Evolutionary conservation across 352 stramenopile species (phyloP).

Genomic region (Globisporangium nodosum): DNA sequence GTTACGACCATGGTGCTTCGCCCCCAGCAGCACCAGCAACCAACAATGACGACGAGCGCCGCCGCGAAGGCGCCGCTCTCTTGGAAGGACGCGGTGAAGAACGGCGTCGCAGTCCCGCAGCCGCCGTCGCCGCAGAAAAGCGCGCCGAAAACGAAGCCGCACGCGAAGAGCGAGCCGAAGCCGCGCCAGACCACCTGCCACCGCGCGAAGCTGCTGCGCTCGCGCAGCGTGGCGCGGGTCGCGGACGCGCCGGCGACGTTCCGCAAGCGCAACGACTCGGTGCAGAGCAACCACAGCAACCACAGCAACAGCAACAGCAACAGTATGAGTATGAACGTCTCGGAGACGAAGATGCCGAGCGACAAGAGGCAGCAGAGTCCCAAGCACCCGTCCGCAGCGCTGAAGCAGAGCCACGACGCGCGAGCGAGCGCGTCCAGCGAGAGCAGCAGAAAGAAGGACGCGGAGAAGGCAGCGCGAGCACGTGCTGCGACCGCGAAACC

Average conservation of each 20-base stretch:
- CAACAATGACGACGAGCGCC: neutral
- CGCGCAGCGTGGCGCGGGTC: conserved; percentile 29
- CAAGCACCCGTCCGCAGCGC: neutral
- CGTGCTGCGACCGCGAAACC: neutral
- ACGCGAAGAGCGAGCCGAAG: conserved; percentile 10
- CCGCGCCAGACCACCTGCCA: conserved; percentile 8
- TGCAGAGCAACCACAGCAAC: conserved; percentile 2
- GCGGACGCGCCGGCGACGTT: conserved; percentile 24
- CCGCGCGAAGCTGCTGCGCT: conserved; percentile 26
- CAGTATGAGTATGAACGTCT: neutral
- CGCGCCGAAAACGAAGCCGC: conserved; percentile 3
- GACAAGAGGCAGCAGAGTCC: neutral
- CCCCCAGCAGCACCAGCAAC: neutral
- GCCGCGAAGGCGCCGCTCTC: conserved; percentile 18
- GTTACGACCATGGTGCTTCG: conserved; percentile 4
- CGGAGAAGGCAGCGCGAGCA: neutral
- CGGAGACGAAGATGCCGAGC: conserved; percentile 11
- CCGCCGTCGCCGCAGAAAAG: conserved; percentile 5
- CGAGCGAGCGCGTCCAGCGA: neutral
- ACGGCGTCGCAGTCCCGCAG: conserved; percentile 13
- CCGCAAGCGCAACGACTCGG: conserved; percentile 22
- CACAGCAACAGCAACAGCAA: conserved; percentile 1
- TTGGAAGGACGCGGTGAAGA: conserved; percentile 37
- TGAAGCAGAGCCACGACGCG: neutral
- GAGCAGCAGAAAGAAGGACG: neutral